Conservation (phyloP, 2,329 filamentous ascomycete species). For the Colletotrichum sp. region DNA sequence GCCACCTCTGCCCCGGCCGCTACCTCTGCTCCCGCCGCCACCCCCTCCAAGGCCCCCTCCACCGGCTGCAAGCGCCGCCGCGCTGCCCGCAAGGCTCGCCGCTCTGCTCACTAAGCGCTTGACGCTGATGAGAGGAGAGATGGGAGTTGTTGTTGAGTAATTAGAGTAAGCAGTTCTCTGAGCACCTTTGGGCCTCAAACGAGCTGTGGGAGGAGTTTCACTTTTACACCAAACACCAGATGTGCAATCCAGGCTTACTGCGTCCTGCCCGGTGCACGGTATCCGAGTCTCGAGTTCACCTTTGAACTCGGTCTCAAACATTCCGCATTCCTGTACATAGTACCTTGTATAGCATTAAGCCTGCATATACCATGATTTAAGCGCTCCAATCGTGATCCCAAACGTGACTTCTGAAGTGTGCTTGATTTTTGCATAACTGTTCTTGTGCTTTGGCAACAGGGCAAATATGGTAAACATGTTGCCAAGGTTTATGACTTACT, state of each 20-base stretch:
- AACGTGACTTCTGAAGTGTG: not conserved
- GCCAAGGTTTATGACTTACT: not conserved
- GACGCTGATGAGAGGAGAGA: not conserved
- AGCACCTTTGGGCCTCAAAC: not conserved
- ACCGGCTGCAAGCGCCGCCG: conserved; percentile 17
- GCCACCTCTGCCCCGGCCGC: conserved; percentile 1
- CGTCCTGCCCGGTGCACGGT: conserved; percentile 9
- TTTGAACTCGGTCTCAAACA: not conserved
- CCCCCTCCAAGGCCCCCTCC: conserved; percentile 11
- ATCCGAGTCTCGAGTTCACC: not conserved
- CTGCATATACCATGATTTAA: conserved; percentile 15
- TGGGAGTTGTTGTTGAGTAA: not conserved
- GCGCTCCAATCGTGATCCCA: not conserved
- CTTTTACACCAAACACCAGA: conserved; percentile 13
- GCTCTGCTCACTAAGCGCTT: conserved; percentile 16
- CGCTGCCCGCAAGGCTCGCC: conserved; percentile 18
- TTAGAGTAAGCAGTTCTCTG: not conserved
- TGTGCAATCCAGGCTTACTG: conserved; percentile 10
- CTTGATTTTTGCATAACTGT: accelerated
- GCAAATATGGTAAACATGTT: not conserved
- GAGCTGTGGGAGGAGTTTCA: not conserved
- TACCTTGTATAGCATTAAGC: conserved; percentile 19
- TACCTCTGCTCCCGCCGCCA: conserved; percentile 24
- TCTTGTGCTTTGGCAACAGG: accelerated
- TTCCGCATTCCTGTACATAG: conserved; percentile 20